Percentiles rank a stretch among this genome's conserved stretches.
phyloP scores from a whole-genome alignment of 2,329 filamentous ascomycete species.

The Cladosporium sp. region DNA sequence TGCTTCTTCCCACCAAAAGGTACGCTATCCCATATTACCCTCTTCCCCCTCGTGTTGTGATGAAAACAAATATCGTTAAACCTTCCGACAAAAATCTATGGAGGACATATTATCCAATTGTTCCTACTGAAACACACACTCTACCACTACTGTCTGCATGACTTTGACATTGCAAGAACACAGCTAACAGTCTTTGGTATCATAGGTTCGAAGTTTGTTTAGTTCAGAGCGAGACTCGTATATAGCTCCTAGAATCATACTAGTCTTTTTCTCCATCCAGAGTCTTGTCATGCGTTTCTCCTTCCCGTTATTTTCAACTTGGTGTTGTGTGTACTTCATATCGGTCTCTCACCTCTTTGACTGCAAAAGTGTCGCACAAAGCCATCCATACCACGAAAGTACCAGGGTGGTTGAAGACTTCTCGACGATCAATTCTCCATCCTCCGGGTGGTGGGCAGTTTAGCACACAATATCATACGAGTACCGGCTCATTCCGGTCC shows the following conservation, averaged over 20 bases:
- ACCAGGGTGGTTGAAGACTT: no score
- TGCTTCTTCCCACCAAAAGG: background rate
- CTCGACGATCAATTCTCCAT: no score
- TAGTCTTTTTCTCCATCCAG: background rate
- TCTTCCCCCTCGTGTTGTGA: conserved; percentile 2
- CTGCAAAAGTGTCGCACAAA: no score
- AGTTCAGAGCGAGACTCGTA: background rate
- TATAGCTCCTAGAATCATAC: background rate
- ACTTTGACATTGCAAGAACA: background rate
- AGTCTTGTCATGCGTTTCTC: background rate
- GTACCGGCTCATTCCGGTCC: no score
- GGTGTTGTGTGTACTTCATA: no score
- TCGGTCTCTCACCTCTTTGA: background rate
- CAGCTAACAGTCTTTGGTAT: background rate
- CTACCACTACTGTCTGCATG: background rate
- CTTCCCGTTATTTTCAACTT: background rate
- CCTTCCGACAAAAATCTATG: conserved; percentile 16
- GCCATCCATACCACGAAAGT: no score
- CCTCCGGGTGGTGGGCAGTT: no score
- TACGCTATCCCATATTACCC: background rate
- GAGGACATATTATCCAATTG: conserved; percentile 20
- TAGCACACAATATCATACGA: no score
- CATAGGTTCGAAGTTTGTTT: background rate
- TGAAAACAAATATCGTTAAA: conserved; percentile 18
- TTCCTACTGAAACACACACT: conserved; percentile 21